phyloP scores from a whole-genome alignment of 768 basidiomycete species.

The Lentinus tigrinus region DNA sequence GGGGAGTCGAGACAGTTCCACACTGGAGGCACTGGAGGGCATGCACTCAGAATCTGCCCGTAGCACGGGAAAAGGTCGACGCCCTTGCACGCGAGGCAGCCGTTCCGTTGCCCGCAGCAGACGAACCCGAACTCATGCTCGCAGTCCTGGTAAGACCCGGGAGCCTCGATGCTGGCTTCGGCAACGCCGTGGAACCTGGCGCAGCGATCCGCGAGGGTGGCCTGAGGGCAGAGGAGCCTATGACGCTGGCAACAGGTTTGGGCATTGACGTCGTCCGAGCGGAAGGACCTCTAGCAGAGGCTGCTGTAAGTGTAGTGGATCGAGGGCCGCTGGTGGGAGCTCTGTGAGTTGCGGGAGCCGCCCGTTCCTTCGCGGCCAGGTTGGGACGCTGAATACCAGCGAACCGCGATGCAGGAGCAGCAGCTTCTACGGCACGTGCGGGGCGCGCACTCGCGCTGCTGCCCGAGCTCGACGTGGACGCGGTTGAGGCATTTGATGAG shows the following conservation, averaged over 20 bases:
- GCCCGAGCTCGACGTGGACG: slow-evolving; percentile 7
- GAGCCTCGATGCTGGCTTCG: slow-evolving; percentile 23
- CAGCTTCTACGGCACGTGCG: not conserved
- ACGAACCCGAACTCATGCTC: not conserved
- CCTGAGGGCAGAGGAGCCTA: not conserved
- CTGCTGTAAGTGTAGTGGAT: not conserved
- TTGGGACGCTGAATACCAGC: slow-evolving; percentile 19
- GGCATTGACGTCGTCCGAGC: not conserved
- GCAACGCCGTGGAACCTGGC: slow-evolving; percentile 10
- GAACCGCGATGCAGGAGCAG: slow-evolving; percentile 2
- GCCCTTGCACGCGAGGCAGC: slow-evolving; percentile 3
- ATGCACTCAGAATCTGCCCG: not conserved
- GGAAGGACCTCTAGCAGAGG: not conserved
- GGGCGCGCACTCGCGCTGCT: not conserved
- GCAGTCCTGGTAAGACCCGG: slow-evolving; percentile 14
- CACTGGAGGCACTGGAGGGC: not conserved
- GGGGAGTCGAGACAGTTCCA: not conserved
- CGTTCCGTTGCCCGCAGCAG: not conserved
- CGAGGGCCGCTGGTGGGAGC: not conserved
- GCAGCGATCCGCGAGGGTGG: slow-evolving; percentile 8
- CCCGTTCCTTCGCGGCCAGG: slow-evolving; percentile 3
- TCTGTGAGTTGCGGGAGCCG: not conserved
- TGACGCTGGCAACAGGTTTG: not conserved
- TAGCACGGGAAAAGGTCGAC: slow-evolving; percentile 10
- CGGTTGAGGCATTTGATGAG: not conserved